phyloP scores from a whole-genome alignment of 2,329 filamentous ascomycete genomes.

The Albifimbria verrucaria region DNA sequence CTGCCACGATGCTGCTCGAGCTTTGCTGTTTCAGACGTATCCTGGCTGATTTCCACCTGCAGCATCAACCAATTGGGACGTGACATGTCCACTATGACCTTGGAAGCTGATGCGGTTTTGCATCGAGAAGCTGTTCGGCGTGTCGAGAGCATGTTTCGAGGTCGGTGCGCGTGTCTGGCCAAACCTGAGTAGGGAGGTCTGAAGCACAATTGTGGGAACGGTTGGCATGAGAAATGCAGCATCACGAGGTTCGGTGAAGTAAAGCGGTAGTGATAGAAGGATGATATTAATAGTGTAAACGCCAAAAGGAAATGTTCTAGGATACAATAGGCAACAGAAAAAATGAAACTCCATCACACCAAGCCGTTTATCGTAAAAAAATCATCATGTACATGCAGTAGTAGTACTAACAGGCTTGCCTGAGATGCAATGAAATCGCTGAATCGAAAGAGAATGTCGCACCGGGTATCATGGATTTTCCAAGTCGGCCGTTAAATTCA shows the following conservation, averaged over 20 bases:
- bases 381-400: neutral
- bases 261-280: neutral
- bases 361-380: neutral
- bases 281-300: too few species aligned
- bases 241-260: neutral
- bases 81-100: too few species aligned
- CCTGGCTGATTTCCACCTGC: neutral
- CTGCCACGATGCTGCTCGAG: neutral
- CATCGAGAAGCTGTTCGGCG: too few species aligned
- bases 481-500: neutral
- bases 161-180: too few species aligned
- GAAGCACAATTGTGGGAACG: too few species aligned
- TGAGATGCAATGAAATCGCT: neutral
- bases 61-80: neutral
- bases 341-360: neutral
- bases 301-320: neutral
- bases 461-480: slow-evolving; percentile 2
- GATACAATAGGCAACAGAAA: neutral
- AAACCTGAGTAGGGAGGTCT: too few species aligned
- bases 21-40: neutral
- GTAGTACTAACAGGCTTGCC: neutral
- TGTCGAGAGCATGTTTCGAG: too few species aligned
- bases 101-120: too few species aligned
- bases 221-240: too few species aligned
- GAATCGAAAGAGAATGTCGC: slow-evolving; percentile 1